These are phyloP conservation scores for Plasmodium ovale DNA, from an alignment of 169 alveolate genomes.

Conservation along the genomic window DNA sequence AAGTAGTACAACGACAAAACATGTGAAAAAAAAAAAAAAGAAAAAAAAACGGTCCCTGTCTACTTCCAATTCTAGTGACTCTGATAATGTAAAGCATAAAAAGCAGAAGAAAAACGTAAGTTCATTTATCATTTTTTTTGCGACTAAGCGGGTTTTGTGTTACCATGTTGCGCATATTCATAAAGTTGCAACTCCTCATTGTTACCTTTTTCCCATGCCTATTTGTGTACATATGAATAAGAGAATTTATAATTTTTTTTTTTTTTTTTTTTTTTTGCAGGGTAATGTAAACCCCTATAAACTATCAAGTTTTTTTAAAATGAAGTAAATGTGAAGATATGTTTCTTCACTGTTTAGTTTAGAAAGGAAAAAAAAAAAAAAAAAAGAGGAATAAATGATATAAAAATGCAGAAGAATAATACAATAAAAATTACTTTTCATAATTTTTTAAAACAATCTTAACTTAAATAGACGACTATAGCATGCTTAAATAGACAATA, in stretches of 20 bases:
- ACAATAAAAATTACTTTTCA: not conserved
- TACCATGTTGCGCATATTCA: too few relatives aligned
- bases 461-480: conserved; percentile 4
- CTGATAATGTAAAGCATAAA: conserved; percentile 31
- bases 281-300: conserved; percentile 61
- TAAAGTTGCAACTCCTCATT: too few relatives aligned
- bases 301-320: conserved; percentile 69
- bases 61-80: conserved; percentile 31
- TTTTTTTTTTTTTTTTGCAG: conserved; percentile 24
- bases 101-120: conserved; percentile 61
- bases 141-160: conserved; percentile 28
- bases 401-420: not conserved
- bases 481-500: too few relatives aligned
- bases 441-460: not conserved
- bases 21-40: conserved; percentile 29
- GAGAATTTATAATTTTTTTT: not conserved
- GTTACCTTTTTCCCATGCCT: too few relatives aligned
- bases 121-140: not conserved
- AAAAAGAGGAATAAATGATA: conserved; percentile 11
- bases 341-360: not conserved
- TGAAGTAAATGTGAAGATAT: conserved; percentile 39
- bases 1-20: conserved; percentile 5
- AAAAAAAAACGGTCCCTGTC: conserved; percentile 22
- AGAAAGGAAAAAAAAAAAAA: conserved; percentile 11
- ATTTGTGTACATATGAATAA: not conserved